These are phyloP conservation scores for Dictyostelium discoideum DNA, from an alignment of 78 protist genomes.

Conservation along the genomic window dicty_2.7 NC_007089.4:1815001-1815500, in stretches of 20 bases:
- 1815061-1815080: not conserved
- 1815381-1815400: conserved; percentile 66
- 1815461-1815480: not conserved
- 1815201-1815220: conserved; percentile 49
- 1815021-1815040: not conserved
- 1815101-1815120: conserved; percentile 7
- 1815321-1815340: conserved; percentile 44
- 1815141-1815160: conserved; percentile 38
- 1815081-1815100: not conserved
- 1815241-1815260: conserved; percentile 31
- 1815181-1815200: conserved; percentile 60
- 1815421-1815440: not conserved
- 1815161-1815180: conserved; percentile 44
- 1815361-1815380: conserved; percentile 53
- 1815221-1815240: conserved; percentile 10
- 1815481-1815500: no score
- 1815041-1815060: not conserved
- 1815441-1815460: not conserved
- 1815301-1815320: conserved; percentile 56
- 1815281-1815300: conserved; percentile 43
- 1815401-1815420: conserved; percentile 15
- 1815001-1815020: not conserved
- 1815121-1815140: conserved; percentile 11
- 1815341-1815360: not conserved
- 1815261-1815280: conserved; percentile 55